Conservation (phyloP, 139 green algal species). For the Pycnococcus provasolii region DNA sequence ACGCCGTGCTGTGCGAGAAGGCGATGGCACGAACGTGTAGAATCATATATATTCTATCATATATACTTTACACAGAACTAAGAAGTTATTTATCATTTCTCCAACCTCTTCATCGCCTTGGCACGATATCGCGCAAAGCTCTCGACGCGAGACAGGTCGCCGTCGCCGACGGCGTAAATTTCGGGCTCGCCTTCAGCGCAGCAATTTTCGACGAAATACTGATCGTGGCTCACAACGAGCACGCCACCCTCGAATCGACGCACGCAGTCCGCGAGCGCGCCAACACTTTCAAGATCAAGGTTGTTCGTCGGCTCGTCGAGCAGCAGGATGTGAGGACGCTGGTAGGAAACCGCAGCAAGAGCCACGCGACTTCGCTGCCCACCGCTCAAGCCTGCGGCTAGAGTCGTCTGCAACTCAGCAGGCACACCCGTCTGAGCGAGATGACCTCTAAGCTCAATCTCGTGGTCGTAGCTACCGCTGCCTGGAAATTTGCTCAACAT, state of each 20-base stretch:
- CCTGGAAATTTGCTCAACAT: conserved; percentile 22
- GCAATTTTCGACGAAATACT: conserved; percentile 15
- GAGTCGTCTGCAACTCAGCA: conserved; percentile 9
- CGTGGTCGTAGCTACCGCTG: conserved; percentile 19
- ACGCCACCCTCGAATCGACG: conserved; percentile 7
- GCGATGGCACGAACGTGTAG: no score
- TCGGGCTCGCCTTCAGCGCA: background rate
- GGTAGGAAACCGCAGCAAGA: conserved; percentile 24
- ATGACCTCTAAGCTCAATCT: conserved; percentile 27
- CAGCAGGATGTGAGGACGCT: conserved; percentile 30
- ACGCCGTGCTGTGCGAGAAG: no score
- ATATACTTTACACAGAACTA: no score
- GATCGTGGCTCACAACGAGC: conserved; percentile 21
- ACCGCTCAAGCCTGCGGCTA: conserved; percentile 6
- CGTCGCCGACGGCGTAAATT: background rate
- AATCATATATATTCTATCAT: no score
- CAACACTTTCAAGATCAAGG: conserved; percentile 19
- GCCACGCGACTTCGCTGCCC: conserved; percentile 31
- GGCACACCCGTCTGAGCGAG: conserved; percentile 23
- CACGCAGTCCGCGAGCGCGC: conserved; percentile 13
- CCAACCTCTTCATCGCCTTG: no score
- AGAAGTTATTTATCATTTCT: no score
- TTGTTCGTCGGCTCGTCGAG: conserved; percentile 38
- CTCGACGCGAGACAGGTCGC: background rate
- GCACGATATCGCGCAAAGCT: background rate